Evolutionary conservation across 345 rosid species (phyloP), one percentile per base, ranked within the genome.

Genomic region (Salix exigua): DNA sequence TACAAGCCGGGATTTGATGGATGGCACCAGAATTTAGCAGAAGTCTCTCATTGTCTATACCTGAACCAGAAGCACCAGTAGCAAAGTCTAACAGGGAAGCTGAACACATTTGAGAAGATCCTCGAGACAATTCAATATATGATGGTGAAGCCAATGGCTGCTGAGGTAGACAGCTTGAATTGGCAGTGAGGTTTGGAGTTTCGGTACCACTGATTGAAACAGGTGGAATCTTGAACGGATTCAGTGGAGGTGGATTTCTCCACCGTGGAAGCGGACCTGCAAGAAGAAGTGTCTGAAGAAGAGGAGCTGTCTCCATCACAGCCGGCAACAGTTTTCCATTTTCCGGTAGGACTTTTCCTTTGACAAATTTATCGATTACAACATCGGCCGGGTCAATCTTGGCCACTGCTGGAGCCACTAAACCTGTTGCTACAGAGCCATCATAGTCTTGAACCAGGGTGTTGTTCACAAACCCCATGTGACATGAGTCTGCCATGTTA

Each of bases 251-350:
- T n/a, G 98, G 99, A 55, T 96, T 94, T 72, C 97, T 84, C 98
- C 99, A 96, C 79, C 78, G 81, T 16, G 99, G 99, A 63, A 96
- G 91, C 0, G 93, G 98, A 28, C 97, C 99, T 0, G 99, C 89
- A n/a, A 94, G 89, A 3, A 92, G 88, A 48, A 94, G 89, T 2
- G 92, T 87, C 53, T 88, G 88, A 44, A 96, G 92, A 38, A 96
- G 91, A 65, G 98, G 99, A 0, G 96, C 97, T 2, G 94, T 86
- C 35, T 87, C 93, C 85, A 85, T 85, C 33, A 96, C 88, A 8
- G 93, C 79, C 38, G 92, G 86, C 78, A 96, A 73, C 35, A 96
- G 88, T 80, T 88, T 88, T 13, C 99, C 99, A 61, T 86, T 86
- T 60, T 81, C 83, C 9, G 98, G 99, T 68, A 96, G 78, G 16